Base-by-base conservation (phyloP, 345 rosid genomes). In the Carallia brachiata region DNA sequence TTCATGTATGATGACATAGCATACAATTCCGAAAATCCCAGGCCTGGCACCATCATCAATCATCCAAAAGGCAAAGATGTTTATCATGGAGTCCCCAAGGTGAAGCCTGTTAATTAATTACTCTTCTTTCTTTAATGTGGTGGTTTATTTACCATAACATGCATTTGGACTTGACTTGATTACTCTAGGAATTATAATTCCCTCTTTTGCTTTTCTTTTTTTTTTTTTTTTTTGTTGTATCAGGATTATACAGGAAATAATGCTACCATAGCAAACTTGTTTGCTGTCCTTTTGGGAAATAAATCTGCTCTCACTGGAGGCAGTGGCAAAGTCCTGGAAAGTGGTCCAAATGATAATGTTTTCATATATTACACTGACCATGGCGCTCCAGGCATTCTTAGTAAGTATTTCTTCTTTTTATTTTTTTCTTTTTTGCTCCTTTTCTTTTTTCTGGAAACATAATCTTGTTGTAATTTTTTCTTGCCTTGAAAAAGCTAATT, bases 1-100 rank as follows among this genome's bases (percentile, higher is more conserved):
- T 87, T 90, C 81, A 88, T 90, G 97, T 85, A 88, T 52, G 97
- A 88, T 74, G 97, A 89, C 68, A 86, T 90, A 10, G 97, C 97
- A 0, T 66, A 74, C 50, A 18, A 67, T 30, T 1, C 17, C 0
- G 6, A 71, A 0, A 90, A 89, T 67, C 97, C 97, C 1, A 84
- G 82, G 69, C 91, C 86, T 47, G 97, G 97, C 5, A 66, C 79
- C 63, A 64, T 90, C 72, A 76, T 88, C 68, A 90, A 90, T 78
- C 77, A 75, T 17, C 94, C 94, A 1, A 3, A 77, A 31, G 94
- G 92, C 12, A 18, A 56, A 0, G 81, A 90, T 76, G 92, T 90
- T 60, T 90, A 90, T 65, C 6, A 66, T 2, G 89, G 87, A 62
- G 92, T 90, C 61, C 91, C 82, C 69, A 90, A 90, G 89, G 96